Conservation (phyloP, 2,329 filamentous ascomycete genomes). For the Cercospora canescens region DNA sequence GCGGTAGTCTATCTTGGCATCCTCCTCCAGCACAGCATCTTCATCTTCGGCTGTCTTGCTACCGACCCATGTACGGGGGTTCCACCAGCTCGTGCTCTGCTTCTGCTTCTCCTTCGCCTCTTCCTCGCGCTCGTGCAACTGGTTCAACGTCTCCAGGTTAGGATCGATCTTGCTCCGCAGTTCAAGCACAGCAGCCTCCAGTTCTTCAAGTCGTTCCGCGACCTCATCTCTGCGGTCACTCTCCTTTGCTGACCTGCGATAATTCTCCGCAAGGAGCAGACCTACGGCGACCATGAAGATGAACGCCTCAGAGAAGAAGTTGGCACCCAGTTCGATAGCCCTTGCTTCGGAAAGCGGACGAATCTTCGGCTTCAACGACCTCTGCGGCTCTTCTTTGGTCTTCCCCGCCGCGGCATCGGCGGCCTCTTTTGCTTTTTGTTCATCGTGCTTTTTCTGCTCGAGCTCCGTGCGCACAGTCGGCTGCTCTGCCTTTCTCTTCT, state of each 20-base stretch:
- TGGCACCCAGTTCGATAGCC: slow-evolving; percentile 68
- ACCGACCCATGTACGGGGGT: slow-evolving; percentile 23
- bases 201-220: slow-evolving; percentile 57
- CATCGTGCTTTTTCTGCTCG: slow-evolving; percentile 58
- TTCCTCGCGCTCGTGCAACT: slow-evolving; percentile 38
- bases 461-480: slow-evolving; percentile 65
- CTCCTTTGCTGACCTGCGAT: slow-evolving; percentile 62
- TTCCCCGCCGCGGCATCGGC: slow-evolving; percentile 34
- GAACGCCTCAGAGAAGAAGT: slow-evolving; percentile 68
- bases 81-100: slow-evolving; percentile 30
- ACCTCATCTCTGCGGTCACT: slow-evolving; percentile 61
- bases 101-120: slow-evolving; percentile 27
- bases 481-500: slow-evolving; percentile 50
- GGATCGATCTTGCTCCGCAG: slow-evolving; percentile 35
- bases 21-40: slow-evolving; percentile 15
- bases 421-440: slow-evolving; percentile 40
- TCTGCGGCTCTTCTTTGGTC: slow-evolving; percentile 46
- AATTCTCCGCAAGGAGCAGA: slow-evolving; percentile 63
- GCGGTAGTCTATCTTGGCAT: slow-evolving; percentile 11
- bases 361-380: slow-evolving; percentile 48
- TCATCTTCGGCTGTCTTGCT: slow-evolving; percentile 15
- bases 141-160: slow-evolving; percentile 37
- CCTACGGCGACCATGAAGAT: slow-evolving; percentile 64
- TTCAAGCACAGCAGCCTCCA: slow-evolving; percentile 52
- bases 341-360: slow-evolving; percentile 66